phyloP scores from a whole-genome alignment of 495 filamentous ascomycete species.

The Trichoderma asperelloides region DNA sequence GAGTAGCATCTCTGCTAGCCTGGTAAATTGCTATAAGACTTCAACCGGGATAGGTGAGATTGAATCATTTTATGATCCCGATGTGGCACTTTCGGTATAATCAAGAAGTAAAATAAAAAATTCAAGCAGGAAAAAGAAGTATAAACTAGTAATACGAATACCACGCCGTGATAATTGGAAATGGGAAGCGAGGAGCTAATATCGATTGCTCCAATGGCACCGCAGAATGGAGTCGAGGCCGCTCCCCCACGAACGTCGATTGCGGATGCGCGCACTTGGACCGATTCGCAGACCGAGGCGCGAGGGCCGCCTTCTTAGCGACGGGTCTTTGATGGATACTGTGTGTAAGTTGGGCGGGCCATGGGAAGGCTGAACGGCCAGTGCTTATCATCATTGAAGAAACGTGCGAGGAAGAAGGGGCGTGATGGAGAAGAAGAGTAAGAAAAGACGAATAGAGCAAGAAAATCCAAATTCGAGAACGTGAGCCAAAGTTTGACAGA shows the following conservation, averaged over 20 bases:
- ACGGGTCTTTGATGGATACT: background rate
- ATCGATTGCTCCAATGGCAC: background rate
- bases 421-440: background rate
- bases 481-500: background rate
- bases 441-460: background rate
- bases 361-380: background rate
- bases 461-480: background rate
- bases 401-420: background rate
- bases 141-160: background rate
- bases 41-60: too few relatives aligned
- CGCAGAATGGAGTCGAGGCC: background rate
- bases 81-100: background rate
- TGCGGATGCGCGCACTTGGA: slow-evolving; percentile 1
- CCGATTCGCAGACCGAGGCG: slow-evolving; percentile 2
- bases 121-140: background rate
- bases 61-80: background rate
- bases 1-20: too few relatives aligned
- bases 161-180: background rate
- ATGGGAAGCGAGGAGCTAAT: slow-evolving; percentile 1
- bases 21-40: too few relatives aligned
- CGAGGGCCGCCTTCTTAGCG: background rate
- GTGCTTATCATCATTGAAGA: background rate
- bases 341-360: background rate
- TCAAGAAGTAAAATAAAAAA: background rate
- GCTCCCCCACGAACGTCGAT: background rate